A percentile compares a stretch with the other conserved stretches of the same genome.
Evolutionary conservation across 106 monocot genomes (phyloP).

Genomic region (Dendrobium officinale): DNA sequence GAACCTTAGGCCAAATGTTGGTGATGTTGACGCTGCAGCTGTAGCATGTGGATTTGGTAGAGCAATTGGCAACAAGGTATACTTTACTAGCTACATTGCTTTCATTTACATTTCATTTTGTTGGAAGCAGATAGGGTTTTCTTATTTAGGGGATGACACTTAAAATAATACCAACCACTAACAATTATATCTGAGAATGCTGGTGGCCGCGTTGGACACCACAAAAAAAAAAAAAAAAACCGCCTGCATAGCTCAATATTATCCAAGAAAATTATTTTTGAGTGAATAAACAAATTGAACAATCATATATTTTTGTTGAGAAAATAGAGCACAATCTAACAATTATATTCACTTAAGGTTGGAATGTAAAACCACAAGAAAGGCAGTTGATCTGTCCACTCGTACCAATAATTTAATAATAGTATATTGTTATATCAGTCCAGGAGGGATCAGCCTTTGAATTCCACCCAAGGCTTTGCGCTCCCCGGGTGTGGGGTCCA

Average conservation of each 20-base stretch:
- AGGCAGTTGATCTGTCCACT: too few species aligned
- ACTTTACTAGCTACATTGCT: not conserved
- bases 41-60: slow-evolving; percentile 92
- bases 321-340: not conserved
- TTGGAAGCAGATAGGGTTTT: not conserved
- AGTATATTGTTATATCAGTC: too few species aligned
- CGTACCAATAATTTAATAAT: too few species aligned
- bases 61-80: slow-evolving; percentile 88
- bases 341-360: not conserved
- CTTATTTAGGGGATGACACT: not conserved
- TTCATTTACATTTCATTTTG: not conserved
- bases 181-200: not conserved
- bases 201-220: too few species aligned
- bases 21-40: slow-evolving; percentile 95
- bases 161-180: not conserved
- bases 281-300: not conserved
- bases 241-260: not conserved
- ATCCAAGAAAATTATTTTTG: not conserved
- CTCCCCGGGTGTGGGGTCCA: too few species aligned
- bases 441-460: too few species aligned
- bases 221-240: too few species aligned
- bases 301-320: not conserved
- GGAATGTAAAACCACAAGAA: too few species aligned
- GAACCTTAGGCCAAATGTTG: slow-evolving; percentile 62
- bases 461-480: too few species aligned